These are phyloP conservation scores for Blastobotrys petasosporus DNA, from an alignment of 1,139 yeast species.

Conservation along the genomic window DNA sequence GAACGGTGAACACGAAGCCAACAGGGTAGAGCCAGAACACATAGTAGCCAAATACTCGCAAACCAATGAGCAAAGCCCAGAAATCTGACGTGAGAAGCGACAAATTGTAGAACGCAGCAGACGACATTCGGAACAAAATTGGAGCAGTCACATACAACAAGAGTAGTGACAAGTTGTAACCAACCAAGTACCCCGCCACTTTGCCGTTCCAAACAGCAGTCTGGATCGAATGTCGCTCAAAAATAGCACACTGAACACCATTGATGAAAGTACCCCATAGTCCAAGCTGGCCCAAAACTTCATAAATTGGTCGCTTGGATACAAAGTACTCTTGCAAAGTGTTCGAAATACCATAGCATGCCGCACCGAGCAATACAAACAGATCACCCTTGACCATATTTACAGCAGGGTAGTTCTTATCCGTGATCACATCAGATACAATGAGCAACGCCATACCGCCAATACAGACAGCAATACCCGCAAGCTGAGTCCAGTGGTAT, in stretches of 20 bases:
- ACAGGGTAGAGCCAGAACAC: constrained; percentile 44
- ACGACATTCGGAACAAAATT: constrained; percentile 40
- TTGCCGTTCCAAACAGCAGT: constrained; percentile 36
- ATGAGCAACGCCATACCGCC: constrained; percentile 41
- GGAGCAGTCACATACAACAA: constrained; percentile 39
- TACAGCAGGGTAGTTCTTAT: constrained; percentile 35
- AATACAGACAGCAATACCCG: constrained; percentile 38
- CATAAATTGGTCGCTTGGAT: constrained; percentile 41
- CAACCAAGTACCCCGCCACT: constrained; percentile 40
- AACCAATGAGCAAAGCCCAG: constrained; percentile 41
- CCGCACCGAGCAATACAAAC: constrained; percentile 40
- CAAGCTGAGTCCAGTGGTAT: constrained; percentile 41
- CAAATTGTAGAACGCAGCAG: constrained; percentile 42
- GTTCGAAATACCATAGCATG: constrained; percentile 41
- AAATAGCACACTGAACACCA: constrained; percentile 41
- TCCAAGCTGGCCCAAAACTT: constrained; percentile 40
- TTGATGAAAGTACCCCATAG: constrained; percentile 38
- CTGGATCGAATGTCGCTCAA: constrained; percentile 35
- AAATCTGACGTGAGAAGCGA: constrained; percentile 41
- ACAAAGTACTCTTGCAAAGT: constrained; percentile 40
- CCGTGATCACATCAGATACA: constrained; percentile 38
- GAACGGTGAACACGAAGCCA: constrained; percentile 39
- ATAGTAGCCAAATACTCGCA: constrained; percentile 39
- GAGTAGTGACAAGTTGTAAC: constrained; percentile 38
- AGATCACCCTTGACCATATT: constrained; percentile 41